Base-by-base conservation (phyloP, 371 early-diverging fungal genomes). In the Enteropsectra breve region DNA sequence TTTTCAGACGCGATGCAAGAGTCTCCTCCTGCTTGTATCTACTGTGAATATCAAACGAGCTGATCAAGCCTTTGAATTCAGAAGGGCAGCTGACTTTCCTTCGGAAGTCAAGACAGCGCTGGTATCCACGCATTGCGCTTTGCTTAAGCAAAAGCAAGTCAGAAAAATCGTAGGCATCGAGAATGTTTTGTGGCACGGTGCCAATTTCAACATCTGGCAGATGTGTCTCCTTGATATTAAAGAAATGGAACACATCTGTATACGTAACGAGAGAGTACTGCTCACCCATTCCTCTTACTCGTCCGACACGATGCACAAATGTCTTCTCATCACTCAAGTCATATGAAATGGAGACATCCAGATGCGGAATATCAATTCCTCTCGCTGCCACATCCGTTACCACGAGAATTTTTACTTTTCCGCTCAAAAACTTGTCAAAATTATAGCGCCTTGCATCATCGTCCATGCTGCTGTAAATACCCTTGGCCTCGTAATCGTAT, bases 341-440 rank as follows among this genome's bases (percentile, higher is more conserved):
- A 75, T 91, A 94, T 80, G 94, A 93, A 81, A 97, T 86, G 36
- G 95, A 91, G 66, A 90, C 87, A 72, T 91, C 90, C 30, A 97
- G 80, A 21, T 89, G 85, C 18, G 94, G 94, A 57, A 97, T 91
- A 84, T 97, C 96, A 55, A 97, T 87, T 85, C 97, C 97, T 81
- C 97, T 88, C 28, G 94, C 94, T 24, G 95, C 97, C 1, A 97
- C 90, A 77, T 97, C 97, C 5, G 97, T 97, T 6, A 94, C 95
- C 4, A 97, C 85, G 59, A 97, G 71, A 1, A 93, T 86, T 85
- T 36, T 85, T 85, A 53, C 81, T n/a, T 48, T 78, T 29, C 90
- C 88, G 55, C 60, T 63, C 28, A 66, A 64, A 59, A 79, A 79
- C 5, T 45, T 56, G 29, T 70, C 69, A 36, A 72, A 69, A 32